Conservation (phyloP, 2,329 filamentous ascomycete species). For the Cladosporium sphaerospermum region DNA sequence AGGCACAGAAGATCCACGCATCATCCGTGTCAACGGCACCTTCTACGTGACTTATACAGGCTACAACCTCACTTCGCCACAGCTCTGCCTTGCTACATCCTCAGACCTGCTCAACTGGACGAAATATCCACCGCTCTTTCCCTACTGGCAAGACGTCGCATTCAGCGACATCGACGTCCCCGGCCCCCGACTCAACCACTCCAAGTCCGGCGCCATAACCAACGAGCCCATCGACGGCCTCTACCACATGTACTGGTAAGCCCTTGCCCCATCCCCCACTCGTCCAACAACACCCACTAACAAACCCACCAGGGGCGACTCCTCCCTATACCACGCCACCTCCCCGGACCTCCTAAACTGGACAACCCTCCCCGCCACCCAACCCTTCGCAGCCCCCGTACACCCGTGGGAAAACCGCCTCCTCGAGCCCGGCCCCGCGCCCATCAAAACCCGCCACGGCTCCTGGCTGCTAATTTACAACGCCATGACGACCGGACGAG, state of each 20-base stretch:
- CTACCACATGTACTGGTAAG: constrained; percentile 31
- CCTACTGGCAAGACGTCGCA: constrained; percentile 22
- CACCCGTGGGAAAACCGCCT: constrained; percentile 30
- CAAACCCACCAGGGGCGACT: constrained; percentile 21
- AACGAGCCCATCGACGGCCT: constrained; percentile 27
- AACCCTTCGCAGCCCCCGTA: constrained; percentile 23
- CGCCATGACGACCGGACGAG: constrained; percentile 23
- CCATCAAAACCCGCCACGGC: constrained; percentile 31
- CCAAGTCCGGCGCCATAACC: constrained; percentile 27
- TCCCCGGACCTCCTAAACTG: constrained; percentile 31
- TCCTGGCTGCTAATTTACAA: constrained; percentile 31
- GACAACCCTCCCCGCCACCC: constrained; percentile 16
- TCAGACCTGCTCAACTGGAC: constrained; percentile 32
- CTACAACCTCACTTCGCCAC: constrained; percentile 28
- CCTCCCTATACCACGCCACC: constrained; percentile 27
- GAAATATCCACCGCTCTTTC: constrained; percentile 28
- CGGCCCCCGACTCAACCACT: constrained; percentile 16
- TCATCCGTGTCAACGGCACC: constrained; percentile 32
- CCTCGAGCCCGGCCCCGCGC: constrained; percentile 30
- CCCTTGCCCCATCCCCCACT: background rate
- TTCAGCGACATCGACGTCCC: constrained; percentile 19
- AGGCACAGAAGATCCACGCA: constrained; percentile 33
- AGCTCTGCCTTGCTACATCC: constrained; percentile 33
- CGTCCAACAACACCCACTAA: background rate
- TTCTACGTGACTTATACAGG: constrained; percentile 36